A percentile compares a stretch with the other conserved stretches of the same genome.
These are phyloP conservation scores for Vitis hybrid DNA, from an alignment of 177 flowering plant species.

Conservation along the genomic window DNA sequence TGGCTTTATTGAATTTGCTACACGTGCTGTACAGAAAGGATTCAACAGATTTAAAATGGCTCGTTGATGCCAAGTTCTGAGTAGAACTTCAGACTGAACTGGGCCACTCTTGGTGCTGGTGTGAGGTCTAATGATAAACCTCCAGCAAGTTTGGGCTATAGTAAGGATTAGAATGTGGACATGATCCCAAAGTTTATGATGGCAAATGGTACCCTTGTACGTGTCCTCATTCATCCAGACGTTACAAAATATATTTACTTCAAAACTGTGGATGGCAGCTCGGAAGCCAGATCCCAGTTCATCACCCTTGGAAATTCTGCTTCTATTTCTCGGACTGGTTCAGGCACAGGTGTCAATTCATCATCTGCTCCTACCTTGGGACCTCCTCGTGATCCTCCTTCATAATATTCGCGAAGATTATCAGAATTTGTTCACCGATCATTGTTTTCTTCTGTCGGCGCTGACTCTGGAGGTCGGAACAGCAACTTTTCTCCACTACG, in stretches of 20 bases:
- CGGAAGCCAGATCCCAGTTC: conserved; percentile 35
- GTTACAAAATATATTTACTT: conserved; percentile 11
- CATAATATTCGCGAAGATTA: conserved; percentile 44
- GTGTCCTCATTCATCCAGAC: no score
- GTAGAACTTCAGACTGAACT: no score
- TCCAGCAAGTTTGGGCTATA: no score
- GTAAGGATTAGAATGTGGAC: no score
- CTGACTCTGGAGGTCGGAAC: conserved; percentile 36
- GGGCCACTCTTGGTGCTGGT: no score
- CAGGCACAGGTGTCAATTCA: conserved; percentile 44
- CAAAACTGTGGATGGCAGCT: conserved; percentile 20
- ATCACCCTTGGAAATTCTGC: conserved; percentile 47
- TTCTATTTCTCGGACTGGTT: conserved; percentile 48
- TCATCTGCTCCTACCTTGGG: conserved; percentile 42
- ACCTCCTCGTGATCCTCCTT: conserved; percentile 40
- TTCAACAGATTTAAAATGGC: no score
- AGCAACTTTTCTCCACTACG: conserved; percentile 21
- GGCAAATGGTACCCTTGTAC: no score
- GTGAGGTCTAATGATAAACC: no score
- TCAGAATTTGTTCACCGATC: conserved; percentile 52
- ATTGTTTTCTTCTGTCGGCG: conserved; percentile 34
- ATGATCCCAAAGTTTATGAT: no score
- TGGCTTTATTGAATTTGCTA: no score
- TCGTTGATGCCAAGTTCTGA: no score
- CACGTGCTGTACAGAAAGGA: no score